Evolutionary conservation across 208 protist genomes (phyloP).

Genomic region (Jaenimonas drosophilae): DNA sequence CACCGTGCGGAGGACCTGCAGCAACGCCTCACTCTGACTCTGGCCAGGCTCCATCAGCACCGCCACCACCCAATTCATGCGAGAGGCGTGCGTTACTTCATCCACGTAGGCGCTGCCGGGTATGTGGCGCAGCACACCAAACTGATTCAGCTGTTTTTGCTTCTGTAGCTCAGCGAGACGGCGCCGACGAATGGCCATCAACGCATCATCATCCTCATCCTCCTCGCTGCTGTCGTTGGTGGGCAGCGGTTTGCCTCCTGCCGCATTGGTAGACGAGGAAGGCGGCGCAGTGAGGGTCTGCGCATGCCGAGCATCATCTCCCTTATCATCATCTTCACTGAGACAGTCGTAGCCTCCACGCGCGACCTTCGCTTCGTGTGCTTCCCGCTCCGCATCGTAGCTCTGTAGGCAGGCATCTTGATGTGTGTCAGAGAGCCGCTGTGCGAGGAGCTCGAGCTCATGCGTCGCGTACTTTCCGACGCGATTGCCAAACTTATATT

Average conservation of each 20-base stretch:
- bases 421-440: slow-evolving; percentile 67
- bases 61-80: slow-evolving; percentile 51
- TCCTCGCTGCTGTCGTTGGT: slow-evolving; percentile 21
- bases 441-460: slow-evolving; percentile 69
- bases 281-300: slow-evolving; percentile 1
- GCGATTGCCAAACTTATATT: slow-evolving; percentile 85
- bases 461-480: slow-evolving; percentile 80
- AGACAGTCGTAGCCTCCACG: slow-evolving; percentile 39
- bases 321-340: slow-evolving; percentile 9
- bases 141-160: slow-evolving; percentile 34
- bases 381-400: slow-evolving; percentile 69
- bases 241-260: not conserved
- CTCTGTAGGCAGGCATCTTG: slow-evolving; percentile 47
- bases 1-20: slow-evolving; percentile 53
- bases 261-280: too few species aligned
- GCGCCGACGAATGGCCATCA: slow-evolving; percentile 38
- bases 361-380: slow-evolving; percentile 49
- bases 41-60: slow-evolving; percentile 59
- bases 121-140: slow-evolving; percentile 65
- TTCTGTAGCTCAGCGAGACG: slow-evolving; percentile 55
- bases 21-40: slow-evolving; percentile 64
- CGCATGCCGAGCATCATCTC: slow-evolving; percentile 5
- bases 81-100: slow-evolving; percentile 78
- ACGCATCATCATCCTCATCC: slow-evolving; percentile 74
- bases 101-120: slow-evolving; percentile 56